phyloP scores from a whole-genome alignment of 2,329 filamentous ascomycete species.

The Fusarium staphyleae region DNA sequence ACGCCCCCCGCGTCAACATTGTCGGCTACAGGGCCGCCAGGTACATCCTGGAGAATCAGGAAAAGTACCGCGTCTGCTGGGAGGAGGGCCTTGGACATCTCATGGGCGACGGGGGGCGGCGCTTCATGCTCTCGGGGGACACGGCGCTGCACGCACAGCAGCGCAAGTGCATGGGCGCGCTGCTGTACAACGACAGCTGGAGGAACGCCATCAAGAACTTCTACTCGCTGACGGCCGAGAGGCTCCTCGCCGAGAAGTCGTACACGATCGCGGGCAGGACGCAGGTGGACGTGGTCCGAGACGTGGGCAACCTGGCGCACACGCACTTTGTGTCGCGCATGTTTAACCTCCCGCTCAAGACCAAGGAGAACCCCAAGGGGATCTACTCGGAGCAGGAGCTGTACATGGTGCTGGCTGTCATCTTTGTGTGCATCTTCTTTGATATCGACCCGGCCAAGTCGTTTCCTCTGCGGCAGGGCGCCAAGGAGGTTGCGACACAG shows the following conservation, averaged over 20 bases:
- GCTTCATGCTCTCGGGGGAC: conserved; percentile 65
- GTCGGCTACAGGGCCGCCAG: conserved; percentile 67
- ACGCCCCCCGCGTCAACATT: conserved; percentile 61
- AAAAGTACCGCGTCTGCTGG: conserved; percentile 71
- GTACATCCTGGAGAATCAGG: conserved; percentile 65
- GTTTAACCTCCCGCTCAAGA: conserved; percentile 74
- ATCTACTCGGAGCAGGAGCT: conserved; percentile 62
- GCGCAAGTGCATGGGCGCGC: conserved; percentile 60
- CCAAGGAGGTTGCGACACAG: conserved; percentile 62
- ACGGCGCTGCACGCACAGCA: conserved; percentile 57
- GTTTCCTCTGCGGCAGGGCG: conserved; percentile 68
- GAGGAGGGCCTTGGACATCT: conserved; percentile 68
- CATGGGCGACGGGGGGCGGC: conserved; percentile 60
- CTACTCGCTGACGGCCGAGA: conserved; percentile 67
- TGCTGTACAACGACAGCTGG: conserved; percentile 70
- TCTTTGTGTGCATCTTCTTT: conserved; percentile 72
- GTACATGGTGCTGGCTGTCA: conserved; percentile 68
- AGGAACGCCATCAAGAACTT: conserved; percentile 69
- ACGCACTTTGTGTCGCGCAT: conserved; percentile 68
- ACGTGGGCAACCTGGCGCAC: conserved; percentile 72
- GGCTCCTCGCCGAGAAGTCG: conserved; percentile 69
- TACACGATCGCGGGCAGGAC: conserved; percentile 62
- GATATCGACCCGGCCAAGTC: conserved; percentile 71
- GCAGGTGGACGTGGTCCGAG: conserved; percentile 75
- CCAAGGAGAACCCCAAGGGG: conserved; percentile 64